Evolutionary conservation across 257 asterid species (phyloP).

Genomic region (Solanum medicagineum): DNA sequence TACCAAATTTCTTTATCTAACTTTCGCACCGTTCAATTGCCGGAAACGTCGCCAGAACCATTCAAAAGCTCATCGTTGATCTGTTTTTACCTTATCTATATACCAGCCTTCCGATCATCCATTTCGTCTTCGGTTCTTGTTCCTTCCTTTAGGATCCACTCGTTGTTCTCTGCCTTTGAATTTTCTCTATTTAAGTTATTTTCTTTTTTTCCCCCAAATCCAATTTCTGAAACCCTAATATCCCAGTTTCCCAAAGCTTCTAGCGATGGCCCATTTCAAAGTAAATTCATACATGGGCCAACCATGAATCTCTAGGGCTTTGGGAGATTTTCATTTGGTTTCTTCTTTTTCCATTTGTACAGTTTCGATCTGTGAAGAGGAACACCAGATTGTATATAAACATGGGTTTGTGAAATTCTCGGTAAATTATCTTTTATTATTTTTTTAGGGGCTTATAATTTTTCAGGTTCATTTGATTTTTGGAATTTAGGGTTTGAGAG

Average conservation of each 20-base stretch:
- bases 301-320: slow-evolving; percentile 45
- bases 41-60: slow-evolving; percentile 1
- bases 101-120: neutral
- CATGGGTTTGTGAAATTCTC: slow-evolving; percentile 6
- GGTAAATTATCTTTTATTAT: neutral
- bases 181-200: slow-evolving; percentile 7
- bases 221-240: slow-evolving; percentile 4
- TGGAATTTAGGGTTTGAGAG: slow-evolving; percentile 9
- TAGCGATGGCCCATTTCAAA: neutral
- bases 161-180: neutral
- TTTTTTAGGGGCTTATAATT: slow-evolving; percentile 6
- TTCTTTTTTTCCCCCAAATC: neutral
- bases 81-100: neutral
- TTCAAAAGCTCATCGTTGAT: slow-evolving; percentile 11
- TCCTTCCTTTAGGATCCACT: slow-evolving; percentile 20
- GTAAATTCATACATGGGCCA: slow-evolving; percentile 9
- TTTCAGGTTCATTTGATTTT: slow-evolving; percentile 7
- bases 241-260: slow-evolving; percentile 1
- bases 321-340: slow-evolving; percentile 11
- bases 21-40: neutral
- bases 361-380: slow-evolving; percentile 2
- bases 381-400: slow-evolving; percentile 9
- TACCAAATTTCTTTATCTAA: neutral
- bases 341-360: slow-evolving; percentile 5
- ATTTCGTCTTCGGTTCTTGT: slow-evolving; percentile 31